Conservation (phyloP, 441 rosid species). For the Bruguiera hainesii region DNA sequence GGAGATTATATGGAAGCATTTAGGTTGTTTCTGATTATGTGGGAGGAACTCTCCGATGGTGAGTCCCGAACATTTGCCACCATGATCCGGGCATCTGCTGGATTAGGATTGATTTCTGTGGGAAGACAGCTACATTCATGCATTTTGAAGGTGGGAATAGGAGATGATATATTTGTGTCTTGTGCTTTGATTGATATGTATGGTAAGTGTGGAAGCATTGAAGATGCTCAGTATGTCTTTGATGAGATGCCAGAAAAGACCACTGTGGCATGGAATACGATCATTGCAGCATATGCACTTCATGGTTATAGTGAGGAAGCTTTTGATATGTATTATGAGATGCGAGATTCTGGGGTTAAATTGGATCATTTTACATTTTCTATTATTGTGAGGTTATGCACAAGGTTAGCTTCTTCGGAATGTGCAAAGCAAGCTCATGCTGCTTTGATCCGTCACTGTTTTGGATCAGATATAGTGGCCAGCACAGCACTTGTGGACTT, state of each 20-base stretch:
- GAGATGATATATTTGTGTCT: constrained; percentile 51
- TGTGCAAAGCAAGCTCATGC: constrained; percentile 87
- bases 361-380: constrained; percentile 86
- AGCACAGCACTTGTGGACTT: constrained; percentile 83
- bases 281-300: constrained; percentile 76
- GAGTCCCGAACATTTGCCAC: constrained; percentile 53
- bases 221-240: constrained; percentile 66
- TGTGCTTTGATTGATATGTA: constrained; percentile 91
- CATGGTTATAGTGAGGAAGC: constrained; percentile 89
- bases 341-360: constrained; percentile 66
- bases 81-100: constrained; percentile 68
- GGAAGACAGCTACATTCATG: constrained; percentile 78
- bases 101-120: constrained; percentile 46
- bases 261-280: constrained; percentile 79
- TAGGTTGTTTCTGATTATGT: constrained; percentile 57
- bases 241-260: constrained; percentile 74
- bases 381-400: constrained; percentile 56
- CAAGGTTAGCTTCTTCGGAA: constrained; percentile 71
- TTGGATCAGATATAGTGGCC: constrained; percentile 68
- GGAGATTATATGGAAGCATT: constrained; percentile 67
- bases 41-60: constrained; percentile 71
- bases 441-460: constrained; percentile 60
- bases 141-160: constrained; percentile 51
- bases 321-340: constrained; percentile 55
- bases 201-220: constrained; percentile 78